phyloP scores from a whole-genome alignment of 306 rosid species.

The Vigna trinervia region DNA sequence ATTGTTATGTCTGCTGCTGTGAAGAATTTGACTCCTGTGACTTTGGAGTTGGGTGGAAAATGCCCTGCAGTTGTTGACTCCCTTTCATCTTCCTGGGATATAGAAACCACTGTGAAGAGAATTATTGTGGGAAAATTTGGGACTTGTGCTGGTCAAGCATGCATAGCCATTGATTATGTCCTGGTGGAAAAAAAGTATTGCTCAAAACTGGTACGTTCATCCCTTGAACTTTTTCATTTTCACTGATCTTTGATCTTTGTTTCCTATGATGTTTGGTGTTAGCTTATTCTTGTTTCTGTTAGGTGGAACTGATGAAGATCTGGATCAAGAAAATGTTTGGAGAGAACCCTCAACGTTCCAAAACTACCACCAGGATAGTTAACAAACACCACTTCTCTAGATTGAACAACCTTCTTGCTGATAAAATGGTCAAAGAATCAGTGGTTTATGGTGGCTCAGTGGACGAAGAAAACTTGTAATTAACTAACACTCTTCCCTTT shows the following conservation, averaged over 20 bases:
- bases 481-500: conserved; percentile 15
- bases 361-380: conserved; percentile 63
- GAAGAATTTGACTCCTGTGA: conserved; percentile 72
- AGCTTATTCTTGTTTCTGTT: conserved; percentile 25
- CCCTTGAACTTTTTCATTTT: not conserved
- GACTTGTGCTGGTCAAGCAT: conserved; percentile 81
- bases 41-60: conserved; percentile 82
- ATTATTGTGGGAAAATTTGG: conserved; percentile 71
- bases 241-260: not conserved
- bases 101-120: conserved; percentile 61
- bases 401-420: conserved; percentile 61
- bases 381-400: conserved; percentile 67
- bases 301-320: conserved; percentile 64
- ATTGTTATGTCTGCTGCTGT: conserved; percentile 76
- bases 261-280: not conserved
- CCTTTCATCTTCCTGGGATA: conserved; percentile 67
- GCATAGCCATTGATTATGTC: conserved; percentile 72
- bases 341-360: conserved; percentile 56
- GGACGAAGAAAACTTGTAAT: conserved; percentile 75
- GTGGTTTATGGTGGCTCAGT: conserved; percentile 71
- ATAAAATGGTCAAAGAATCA: conserved; percentile 53
- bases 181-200: conserved; percentile 59
- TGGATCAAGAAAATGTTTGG: conserved; percentile 67
- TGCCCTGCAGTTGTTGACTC: conserved; percentile 81
- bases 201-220: conserved; percentile 54